These are phyloP conservation scores for Avena sativa DNA, from an alignment of 176 grass and related monocot species.

Conservation along the genomic window DNA sequence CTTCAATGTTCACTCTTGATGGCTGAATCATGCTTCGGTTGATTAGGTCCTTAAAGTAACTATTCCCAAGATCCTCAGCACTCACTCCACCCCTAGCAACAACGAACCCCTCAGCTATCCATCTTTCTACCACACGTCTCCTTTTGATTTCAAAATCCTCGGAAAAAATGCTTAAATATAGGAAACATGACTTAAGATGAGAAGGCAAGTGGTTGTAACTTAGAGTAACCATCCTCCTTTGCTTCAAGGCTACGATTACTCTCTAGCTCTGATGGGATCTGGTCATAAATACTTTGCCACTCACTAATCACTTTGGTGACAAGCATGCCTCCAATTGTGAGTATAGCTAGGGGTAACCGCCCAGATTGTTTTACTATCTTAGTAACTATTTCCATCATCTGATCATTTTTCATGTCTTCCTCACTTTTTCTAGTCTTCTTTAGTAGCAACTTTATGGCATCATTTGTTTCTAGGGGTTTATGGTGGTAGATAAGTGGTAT, in stretches of 20 bases:
- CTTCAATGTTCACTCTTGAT: neutral
- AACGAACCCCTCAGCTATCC: slow-evolving; percentile 43
- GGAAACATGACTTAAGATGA: slow-evolving; percentile 41
- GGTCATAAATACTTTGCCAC: slow-evolving; percentile 10
- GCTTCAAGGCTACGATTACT: slow-evolving; percentile 24
- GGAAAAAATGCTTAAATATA: slow-evolving; percentile 41
- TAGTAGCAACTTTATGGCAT: slow-evolving; percentile 34
- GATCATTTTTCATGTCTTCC: neutral
- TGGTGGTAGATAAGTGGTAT: slow-evolving; percentile 13
- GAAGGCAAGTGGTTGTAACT: slow-evolving; percentile 35
- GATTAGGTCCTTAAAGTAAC: slow-evolving; percentile 28
- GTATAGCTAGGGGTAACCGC: slow-evolving; percentile 28
- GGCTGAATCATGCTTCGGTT: slow-evolving; percentile 38
- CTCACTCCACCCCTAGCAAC: neutral
- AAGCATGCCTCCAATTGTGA: slow-evolving; percentile 42
- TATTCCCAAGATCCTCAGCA: neutral
- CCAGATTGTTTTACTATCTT: slow-evolving; percentile 33
- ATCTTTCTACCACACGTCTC: slow-evolving; percentile 6
- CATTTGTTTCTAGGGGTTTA: slow-evolving; percentile 11
- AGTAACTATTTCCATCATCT: neutral
- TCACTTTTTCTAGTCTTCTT: slow-evolving; percentile 4
- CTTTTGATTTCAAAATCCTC: slow-evolving; percentile 34
- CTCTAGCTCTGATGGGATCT: slow-evolving; percentile 29
- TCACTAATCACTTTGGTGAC: neutral
- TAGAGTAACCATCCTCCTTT: slow-evolving; percentile 11